Base-by-base conservation (phyloP, 192 early-diverging fungal species). In the Backusella psychrophila region DNA sequence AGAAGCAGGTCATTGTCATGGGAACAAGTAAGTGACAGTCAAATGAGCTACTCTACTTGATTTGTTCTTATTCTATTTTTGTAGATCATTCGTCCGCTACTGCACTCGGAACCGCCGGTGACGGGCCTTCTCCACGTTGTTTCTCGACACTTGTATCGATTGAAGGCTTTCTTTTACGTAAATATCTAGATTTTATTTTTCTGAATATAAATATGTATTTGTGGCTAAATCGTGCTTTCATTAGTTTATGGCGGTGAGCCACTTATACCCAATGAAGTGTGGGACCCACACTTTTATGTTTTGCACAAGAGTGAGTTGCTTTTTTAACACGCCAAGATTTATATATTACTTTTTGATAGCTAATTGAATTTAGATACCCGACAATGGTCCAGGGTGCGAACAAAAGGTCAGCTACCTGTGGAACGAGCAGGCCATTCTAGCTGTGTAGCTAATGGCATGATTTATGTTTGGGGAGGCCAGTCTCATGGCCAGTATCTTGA, bases 401-500 rank as follows among this genome's bases (percentile, higher is more conserved):
- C 81, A 21, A 82, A 83, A 33, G 82, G 79, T 1, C 66, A 78
- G 0, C 65, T 80, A 0, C 85, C 86, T 29, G 59, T 72, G 21
- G 81, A 78, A 17, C 80, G 87, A 26, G 78, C 82, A 33, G 84
- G 85, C 26, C 87, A 88, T 75, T 75, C 85, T 5, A 77, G 82
- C 7, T 82, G 81, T 69, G 66, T 84, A 23, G 36, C 84, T 15
- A 84, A 79, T 15, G 84, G 80, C 4, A 72, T 73, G 38, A 84
- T 88, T 81, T 88, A 83, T 66, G 78, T 87, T 65, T 84, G 80
- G 46, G 85, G 87, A 53, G 87, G 87, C 38, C 80, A 82, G 21
- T 69, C 76, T 26, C 53, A 75, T 21, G 81, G 79, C 15, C 75
- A 80, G 19, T 86, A 84, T 33, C 72, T 86, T 42, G 82, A 88